Percentiles rank a stretch among this genome's conserved stretches.
These are phyloP conservation scores for Geranium incanum DNA, from an alignment of 441 rosid genomes.

Conservation along the genomic window DNA sequence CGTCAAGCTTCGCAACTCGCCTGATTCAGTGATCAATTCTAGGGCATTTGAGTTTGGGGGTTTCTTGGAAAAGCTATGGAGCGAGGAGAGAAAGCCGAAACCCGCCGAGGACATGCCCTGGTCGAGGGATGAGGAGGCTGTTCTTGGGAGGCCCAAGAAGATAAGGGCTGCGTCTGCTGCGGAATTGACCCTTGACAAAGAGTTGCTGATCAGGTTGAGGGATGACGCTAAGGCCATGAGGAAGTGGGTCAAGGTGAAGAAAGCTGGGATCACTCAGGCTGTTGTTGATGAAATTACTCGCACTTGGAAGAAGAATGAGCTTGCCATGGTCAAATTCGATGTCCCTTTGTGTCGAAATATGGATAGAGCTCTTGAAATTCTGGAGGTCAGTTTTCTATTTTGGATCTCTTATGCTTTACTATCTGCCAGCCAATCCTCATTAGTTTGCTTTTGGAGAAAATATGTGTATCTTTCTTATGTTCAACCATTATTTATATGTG, in stretches of 20 bases:
- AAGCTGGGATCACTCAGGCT: conserved; percentile 65
- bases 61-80: conserved; percentile 27
- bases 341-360: conserved; percentile 66
- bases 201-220: conserved; percentile 48
- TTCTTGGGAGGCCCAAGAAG: conserved; percentile 50
- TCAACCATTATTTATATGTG: too few relatives aligned
- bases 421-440: too few relatives aligned
- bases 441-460: too few relatives aligned
- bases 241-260: conserved; percentile 77
- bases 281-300: conserved; percentile 51
- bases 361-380: conserved; percentile 77
- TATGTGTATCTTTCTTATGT: too few relatives aligned
- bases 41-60: conserved; percentile 27
- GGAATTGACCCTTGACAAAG: conserved; percentile 47
- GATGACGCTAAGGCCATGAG: conserved; percentile 47
- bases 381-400: conserved; percentile 47
- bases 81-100: conserved; percentile 17
- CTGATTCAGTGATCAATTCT: conserved; percentile 17
- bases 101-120: conserved; percentile 55
- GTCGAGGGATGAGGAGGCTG: conserved; percentile 47
- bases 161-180: conserved; percentile 42
- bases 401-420: neutral
- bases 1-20: conserved; percentile 34
- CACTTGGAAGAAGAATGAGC: conserved; percentile 53
- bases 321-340: conserved; percentile 65